Percentiles rank a stretch among this genome's conserved stretches.
These are phyloP conservation scores for Porogramme epimiltina DNA, from an alignment of 1,284 basidiomycete genomes.

Conservation along the genomic window DNA sequence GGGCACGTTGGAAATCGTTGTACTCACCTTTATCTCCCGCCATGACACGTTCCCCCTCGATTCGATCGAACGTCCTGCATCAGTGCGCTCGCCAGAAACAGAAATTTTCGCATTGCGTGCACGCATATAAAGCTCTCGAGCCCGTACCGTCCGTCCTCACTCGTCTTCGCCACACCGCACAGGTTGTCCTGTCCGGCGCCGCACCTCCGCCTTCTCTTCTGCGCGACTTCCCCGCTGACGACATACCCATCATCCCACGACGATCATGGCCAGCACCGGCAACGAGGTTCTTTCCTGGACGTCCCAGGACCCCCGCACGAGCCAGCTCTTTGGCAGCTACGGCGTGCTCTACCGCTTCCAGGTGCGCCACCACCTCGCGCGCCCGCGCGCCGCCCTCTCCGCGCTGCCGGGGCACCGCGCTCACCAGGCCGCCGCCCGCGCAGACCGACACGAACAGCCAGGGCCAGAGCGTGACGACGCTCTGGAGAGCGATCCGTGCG, in stretches of 20 bases:
- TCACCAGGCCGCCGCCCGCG: constrained; percentile 27
- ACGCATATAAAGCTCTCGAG: constrained; percentile 36
- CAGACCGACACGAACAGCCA: constrained; percentile 65
- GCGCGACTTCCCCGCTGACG: constrained; percentile 22
- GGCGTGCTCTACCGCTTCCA: constrained; percentile 82
- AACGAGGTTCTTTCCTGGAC: constrained; percentile 84
- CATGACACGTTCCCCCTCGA: constrained; percentile 76
- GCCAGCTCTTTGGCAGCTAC: constrained; percentile 77
- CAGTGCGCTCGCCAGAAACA: constrained; percentile 44
- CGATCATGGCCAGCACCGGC: constrained; percentile 50
- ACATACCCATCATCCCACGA: constrained; percentile 23
- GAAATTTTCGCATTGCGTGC: constrained; percentile 35
- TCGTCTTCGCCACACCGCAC: constrained; percentile 15
- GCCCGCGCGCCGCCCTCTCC: constrained; percentile 5
- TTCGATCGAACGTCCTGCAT: constrained; percentile 55
- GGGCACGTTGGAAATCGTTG: constrained; percentile 68
- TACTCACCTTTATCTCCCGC: constrained; percentile 73
- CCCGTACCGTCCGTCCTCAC: constrained; percentile 30
- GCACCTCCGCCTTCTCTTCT: constrained; percentile 14
- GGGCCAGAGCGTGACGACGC: constrained; percentile 71
- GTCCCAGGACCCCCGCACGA: constrained; percentile 80
- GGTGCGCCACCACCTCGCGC: constrained; percentile 40
- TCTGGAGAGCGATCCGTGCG: constrained; percentile 74
- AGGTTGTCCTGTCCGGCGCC: constrained; percentile 17
- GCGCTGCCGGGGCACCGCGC: constrained; percentile 8